phyloP scores from a whole-genome alignment of 371 early-diverging fungal genomes.

The Cokeromyces recurvatus region DNA sequence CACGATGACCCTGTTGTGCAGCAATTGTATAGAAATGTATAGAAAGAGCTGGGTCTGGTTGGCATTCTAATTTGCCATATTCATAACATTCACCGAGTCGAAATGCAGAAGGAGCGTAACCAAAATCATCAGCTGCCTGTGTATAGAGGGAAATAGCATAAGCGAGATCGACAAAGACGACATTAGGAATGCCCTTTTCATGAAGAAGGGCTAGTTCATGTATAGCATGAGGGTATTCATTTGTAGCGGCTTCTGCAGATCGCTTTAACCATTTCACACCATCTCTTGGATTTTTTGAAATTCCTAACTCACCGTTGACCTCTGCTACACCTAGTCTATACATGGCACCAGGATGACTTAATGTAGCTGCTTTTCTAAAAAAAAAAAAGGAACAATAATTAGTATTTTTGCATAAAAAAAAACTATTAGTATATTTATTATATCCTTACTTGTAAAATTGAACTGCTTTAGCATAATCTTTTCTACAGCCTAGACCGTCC shows the following conservation, averaged over 20 bases:
- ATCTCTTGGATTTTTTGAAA: conserved; percentile 61
- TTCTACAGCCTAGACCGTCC: conserved; percentile 59
- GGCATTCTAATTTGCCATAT: conserved; percentile 66
- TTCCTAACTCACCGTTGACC: conserved; percentile 67
- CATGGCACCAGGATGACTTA: conserved; percentile 73
- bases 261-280: conserved; percentile 81
- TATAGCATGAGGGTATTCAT: conserved; percentile 74
- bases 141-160: conserved; percentile 71
- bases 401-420: too few species aligned
- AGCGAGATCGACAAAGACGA: conserved; percentile 68
- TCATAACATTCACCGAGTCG: conserved; percentile 79
- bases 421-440: too few species aligned
- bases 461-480: conserved; percentile 61
- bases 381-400: not conserved
- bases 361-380: conserved; percentile 64
- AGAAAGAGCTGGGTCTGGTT: conserved; percentile 62
- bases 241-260: conserved; percentile 69
- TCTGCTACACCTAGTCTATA: conserved; percentile 70
- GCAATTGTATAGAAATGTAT: conserved; percentile 76
- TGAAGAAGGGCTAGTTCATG: conserved; percentile 76
- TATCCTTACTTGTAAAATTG: conserved; percentile 69
- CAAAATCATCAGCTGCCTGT: conserved; percentile 73
- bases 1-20: conserved; percentile 87
- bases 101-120: conserved; percentile 75
- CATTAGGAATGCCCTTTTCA: conserved; percentile 65